Base-by-base conservation (phyloP, 305 asterid genomes). In the Withania somnifera region DNA sequence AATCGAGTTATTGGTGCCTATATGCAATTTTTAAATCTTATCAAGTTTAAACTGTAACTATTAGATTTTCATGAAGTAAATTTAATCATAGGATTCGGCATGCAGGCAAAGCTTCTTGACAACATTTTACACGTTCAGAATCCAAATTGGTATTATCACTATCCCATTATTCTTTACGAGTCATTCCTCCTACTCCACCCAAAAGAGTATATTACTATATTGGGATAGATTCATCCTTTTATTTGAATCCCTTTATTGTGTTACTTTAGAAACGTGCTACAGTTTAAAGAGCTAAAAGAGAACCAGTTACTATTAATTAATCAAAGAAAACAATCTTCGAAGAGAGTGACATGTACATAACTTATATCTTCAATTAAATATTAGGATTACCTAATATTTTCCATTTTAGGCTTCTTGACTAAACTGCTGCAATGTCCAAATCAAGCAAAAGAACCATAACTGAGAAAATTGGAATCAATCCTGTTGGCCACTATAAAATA, bases 401-500 rank as follows among this genome's bases (percentile, higher is more conserved):
- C 79, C 45, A 17, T 75, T 75, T 75, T 26, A 34, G 38, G 79
- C 17, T 32, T 24, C 61, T 22, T 28, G 42, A 75, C 61, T 47
- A 17, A 26, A 26, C 40, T 50, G 61, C 45, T 75, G 26, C 8
- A 28, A 28, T 50, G 61, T 50, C 79, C 80, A 75, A 17, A 50
- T 75, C 50, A 75, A 50, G 80, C 45, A 75, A 75, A 50, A 75
- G 38, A 22, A 42, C 4, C 4, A 7, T 36, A 36, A 36, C 0
- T n/a, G 76, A 28, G 14, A 75, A 71, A 45, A 24, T 73, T 45
- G 28, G 80, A 50, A 75, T 75, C 80, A 50, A 50, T 75, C 28
- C 45, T 75, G 61, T 75, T 75, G 80, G 80, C 61, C 80, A 75
- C 50, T 73, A 75, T 75, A 47, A 75, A 50, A 26, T 26, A 50